Evolutionary conservation across 495 filamentous ascomycete species (phyloP).

Genomic region (Aspergillus sparsus): DNA sequence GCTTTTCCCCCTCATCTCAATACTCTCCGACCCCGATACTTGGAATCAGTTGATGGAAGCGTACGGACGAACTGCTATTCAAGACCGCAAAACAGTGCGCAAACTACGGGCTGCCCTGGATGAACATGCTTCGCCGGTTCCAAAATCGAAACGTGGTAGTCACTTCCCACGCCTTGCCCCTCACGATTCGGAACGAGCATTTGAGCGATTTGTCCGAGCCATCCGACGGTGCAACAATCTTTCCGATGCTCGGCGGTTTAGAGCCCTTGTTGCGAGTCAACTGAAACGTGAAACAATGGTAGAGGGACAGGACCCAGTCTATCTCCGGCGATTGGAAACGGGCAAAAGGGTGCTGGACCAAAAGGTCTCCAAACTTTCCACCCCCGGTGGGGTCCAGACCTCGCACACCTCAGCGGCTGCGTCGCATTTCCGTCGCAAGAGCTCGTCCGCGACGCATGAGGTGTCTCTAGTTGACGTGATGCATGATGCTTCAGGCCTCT

Average conservation of each 20-base stretch:
- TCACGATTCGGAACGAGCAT: slow-evolving; percentile 81
- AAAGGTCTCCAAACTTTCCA: slow-evolving; percentile 78
- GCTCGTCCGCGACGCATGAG: slow-evolving; percentile 61
- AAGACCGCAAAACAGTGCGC: slow-evolving; percentile 93
- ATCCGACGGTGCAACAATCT: slow-evolving; percentile 87
- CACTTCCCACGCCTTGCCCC: slow-evolving; percentile 67
- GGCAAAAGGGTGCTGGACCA: slow-evolving; percentile 90
- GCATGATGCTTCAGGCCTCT: slow-evolving; percentile 83
- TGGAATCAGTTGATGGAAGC: slow-evolving; percentile 96
- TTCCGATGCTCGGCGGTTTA: slow-evolving; percentile 89
- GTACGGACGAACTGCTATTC: slow-evolving; percentile 82
- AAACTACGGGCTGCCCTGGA: slow-evolving; percentile 93
- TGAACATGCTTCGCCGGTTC: slow-evolving; percentile 85
- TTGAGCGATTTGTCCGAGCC: slow-evolving; percentile 90
- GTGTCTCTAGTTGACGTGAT: slow-evolving; percentile 78
- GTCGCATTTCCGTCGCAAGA: slow-evolving; percentile 40
- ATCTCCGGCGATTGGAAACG: slow-evolving; percentile 84
- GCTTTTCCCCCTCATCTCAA: slow-evolving; percentile 40
- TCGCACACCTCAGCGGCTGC: slow-evolving; percentile 38
- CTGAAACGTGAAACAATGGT: slow-evolving; percentile 80
- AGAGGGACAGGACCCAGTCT: slow-evolving; percentile 78
- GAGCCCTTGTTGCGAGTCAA: slow-evolving; percentile 91
- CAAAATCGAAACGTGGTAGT: slow-evolving; percentile 61
- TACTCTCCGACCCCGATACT: slow-evolving; percentile 79
- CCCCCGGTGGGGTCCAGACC: slow-evolving; percentile 53